Conservation (phyloP, 202 grass and related monocot species). For the Zizania palustris region DNA sequence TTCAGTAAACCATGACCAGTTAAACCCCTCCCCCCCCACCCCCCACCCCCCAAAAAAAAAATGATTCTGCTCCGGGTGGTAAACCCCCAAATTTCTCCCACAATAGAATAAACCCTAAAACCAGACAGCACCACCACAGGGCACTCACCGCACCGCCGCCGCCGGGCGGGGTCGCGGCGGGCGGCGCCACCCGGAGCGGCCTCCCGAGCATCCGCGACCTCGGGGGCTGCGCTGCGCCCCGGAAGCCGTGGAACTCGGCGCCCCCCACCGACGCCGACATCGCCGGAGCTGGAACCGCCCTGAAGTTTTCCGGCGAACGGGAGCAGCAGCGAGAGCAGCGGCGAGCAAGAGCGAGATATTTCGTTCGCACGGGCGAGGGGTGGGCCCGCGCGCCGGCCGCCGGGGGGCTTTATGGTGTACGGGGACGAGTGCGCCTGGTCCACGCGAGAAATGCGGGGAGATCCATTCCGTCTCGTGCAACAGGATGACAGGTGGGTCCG, state of each 20-base stretch:
- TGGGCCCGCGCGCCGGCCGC: no score
- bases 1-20: neutral
- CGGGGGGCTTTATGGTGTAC: neutral
- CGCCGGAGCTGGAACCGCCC: neutral
- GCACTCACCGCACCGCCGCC: constrained; percentile 47
- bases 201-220: constrained; percentile 52
- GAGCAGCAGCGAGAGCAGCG: neutral
- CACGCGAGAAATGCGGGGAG: no score
- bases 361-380: neutral
- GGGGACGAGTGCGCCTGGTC: neutral
- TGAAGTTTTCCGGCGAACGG: neutral
- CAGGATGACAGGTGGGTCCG: neutral
- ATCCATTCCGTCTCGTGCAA: accelerated
- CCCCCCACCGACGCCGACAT: constrained; percentile 50
- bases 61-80: no score
- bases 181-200: constrained; percentile 47
- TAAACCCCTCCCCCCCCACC: no score
- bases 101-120: neutral
- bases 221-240: constrained; percentile 34
- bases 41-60: neutral
- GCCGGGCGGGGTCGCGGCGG: constrained; percentile 11
- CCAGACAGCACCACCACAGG: neutral
- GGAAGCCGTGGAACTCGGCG: constrained; percentile 47
- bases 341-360: neutral
- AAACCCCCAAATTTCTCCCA: neutral